These are phyloP conservation scores for Colletotrichum phormii DNA, from an alignment of 2,329 filamentous ascomycete genomes.

Conservation along the genomic window DNA sequence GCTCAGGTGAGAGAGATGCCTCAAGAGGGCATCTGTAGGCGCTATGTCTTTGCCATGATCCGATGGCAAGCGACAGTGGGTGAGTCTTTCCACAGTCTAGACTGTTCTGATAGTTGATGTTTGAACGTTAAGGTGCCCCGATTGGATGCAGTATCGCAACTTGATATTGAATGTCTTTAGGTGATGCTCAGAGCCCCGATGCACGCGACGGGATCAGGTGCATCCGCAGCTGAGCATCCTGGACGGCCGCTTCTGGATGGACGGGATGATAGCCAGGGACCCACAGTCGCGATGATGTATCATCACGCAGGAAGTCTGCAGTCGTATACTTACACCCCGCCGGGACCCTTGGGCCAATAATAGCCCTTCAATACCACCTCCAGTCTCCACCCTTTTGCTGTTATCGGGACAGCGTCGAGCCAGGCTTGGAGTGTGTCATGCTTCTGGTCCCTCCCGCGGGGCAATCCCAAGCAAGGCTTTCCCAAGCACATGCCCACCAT, in stretches of 20 bases:
- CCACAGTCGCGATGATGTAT: not conserved
- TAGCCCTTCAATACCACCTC: not conserved
- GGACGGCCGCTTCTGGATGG: conserved; percentile 10
- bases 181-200: conserved; percentile 24
- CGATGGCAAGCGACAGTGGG: not conserved
- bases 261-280: not conserved
- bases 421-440: conserved; percentile 17
- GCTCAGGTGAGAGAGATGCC: conserved; percentile 34
- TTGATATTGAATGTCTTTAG: conserved; percentile 9
- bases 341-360: not conserved
- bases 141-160: not conserved
- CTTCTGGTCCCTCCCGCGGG: conserved; percentile 27
- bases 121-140: not conserved
- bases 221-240: not conserved
- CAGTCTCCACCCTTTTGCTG: conserved; percentile 3
- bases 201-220: conserved; percentile 29
- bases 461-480: conserved; percentile 29
- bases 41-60: conserved; percentile 33
- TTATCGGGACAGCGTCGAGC: conserved; percentile 6
- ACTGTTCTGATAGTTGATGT: not conserved
- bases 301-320: not conserved
- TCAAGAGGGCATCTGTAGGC: conserved; percentile 33
- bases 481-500: conserved; percentile 31
- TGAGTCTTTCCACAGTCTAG: not conserved
- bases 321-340: not conserved